Evolutionary conservation across 345 rosid species (phyloP).

Genomic region (Carallia brachiata): DNA sequence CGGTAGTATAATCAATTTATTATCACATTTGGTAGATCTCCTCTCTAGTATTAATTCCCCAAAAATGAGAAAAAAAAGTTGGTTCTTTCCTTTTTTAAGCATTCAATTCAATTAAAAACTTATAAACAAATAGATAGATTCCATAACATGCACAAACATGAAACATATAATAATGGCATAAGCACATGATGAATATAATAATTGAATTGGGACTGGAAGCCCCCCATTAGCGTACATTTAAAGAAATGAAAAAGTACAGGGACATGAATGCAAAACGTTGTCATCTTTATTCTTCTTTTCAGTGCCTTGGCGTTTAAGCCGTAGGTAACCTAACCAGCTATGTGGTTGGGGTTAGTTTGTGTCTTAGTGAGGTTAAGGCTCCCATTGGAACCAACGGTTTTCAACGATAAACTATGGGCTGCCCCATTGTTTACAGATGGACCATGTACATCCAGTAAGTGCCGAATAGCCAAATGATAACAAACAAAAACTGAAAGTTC

Average conservation of each 20-base stretch:
- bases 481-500: not conserved
- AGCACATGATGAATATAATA: not conserved
- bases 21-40: too few relatives aligned
- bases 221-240: too few relatives aligned
- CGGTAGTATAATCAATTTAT: too few relatives aligned
- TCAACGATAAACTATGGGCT: constrained; percentile 31
- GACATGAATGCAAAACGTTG: constrained; percentile 12
- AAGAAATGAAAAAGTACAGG: not conserved
- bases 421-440: too few relatives aligned
- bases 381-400: constrained; percentile 32
- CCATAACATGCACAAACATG: not conserved
- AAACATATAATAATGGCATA: too few relatives aligned
- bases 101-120: not conserved
- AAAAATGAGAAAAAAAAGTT: too few relatives aligned
- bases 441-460: too few relatives aligned
- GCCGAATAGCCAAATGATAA: too few relatives aligned
- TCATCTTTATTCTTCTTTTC: not conserved
- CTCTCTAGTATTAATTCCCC: too few relatives aligned
- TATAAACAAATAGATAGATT: not conserved
- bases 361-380: not conserved
- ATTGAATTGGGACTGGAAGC: not conserved
- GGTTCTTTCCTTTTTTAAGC: too few relatives aligned
- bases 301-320: not conserved
- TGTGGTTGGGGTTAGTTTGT: not conserved
- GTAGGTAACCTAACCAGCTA: constrained; percentile 5